Conservation (phyloP, 768 basidiomycete species). For the Amanita phalloides region DNA sequence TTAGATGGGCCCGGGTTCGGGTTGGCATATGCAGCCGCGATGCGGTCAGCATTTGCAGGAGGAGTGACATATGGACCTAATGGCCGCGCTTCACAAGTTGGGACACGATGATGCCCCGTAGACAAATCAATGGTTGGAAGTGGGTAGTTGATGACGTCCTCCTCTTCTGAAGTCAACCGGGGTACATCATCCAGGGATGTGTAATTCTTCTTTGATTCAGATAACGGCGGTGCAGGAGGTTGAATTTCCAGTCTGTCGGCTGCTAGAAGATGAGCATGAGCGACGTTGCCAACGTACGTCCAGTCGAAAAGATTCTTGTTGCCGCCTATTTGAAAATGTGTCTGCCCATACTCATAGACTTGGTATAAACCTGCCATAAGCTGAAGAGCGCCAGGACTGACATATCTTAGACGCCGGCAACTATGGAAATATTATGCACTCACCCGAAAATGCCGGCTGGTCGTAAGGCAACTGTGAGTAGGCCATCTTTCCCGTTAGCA, state of each 20-base stretch:
- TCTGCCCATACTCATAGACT: constrained; percentile 73
- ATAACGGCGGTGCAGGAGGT: constrained; percentile 30
- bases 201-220: constrained; percentile 24
- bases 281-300: constrained; percentile 95
- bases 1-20: constrained; percentile 27
- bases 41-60: constrained; percentile 43
- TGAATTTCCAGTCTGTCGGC: constrained; percentile 70
- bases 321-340: constrained; percentile 87
- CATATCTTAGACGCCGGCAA: constrained; percentile 3
- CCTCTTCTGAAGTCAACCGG: constrained; percentile 29
- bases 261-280: constrained; percentile 87
- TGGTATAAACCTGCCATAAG: constrained; percentile 68
- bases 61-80: constrained; percentile 70
- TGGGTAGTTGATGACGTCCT: constrained; percentile 33
- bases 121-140: constrained; percentile 56
- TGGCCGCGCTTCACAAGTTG: constrained; percentile 73
- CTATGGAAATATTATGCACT: constrained; percentile 13
- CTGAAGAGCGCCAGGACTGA: constrained; percentile 87
- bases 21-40: constrained; percentile 46
- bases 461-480: constrained; percentile 82
- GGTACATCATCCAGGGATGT: constrained; percentile 25
- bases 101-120: constrained; percentile 53
- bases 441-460: constrained; percentile 97
- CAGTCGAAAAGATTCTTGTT: constrained; percentile 93
- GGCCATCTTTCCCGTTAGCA: constrained; percentile 77